A percentile compares a stretch with the other conserved stretches of the same genome.
phyloP scores from a whole-genome alignment of 1,284 basidiomycete genomes.

The Ceratobasidium sp. region DNA sequence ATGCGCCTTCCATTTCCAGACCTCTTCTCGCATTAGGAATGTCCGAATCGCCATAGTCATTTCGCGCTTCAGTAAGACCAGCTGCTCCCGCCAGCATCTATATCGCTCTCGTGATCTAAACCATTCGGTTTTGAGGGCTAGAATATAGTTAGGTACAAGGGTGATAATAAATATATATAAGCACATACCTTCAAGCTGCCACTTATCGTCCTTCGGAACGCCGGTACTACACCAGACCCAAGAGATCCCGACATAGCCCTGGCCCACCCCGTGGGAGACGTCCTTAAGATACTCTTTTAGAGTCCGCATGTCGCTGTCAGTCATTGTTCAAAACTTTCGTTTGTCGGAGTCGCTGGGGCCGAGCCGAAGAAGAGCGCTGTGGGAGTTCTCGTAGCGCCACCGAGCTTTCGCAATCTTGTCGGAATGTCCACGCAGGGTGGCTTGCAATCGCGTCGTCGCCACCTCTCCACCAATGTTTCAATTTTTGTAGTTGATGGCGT shows the following conservation, averaged over 20 bases:
- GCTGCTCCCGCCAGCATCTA: constrained; percentile 21
- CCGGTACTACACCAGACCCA: constrained; percentile 18
- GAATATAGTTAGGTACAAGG: neutral
- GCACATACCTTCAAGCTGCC: constrained; percentile 16
- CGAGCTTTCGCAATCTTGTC: neutral
- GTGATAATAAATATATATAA: neutral
- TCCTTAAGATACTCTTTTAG: neutral
- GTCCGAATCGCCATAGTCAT: constrained; percentile 4
- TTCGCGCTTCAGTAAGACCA: constrained; percentile 15
- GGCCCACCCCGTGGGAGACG: neutral
- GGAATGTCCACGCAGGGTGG: neutral
- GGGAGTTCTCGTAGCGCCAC: constrained; percentile 3
- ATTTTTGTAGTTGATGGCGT: constrained; percentile 2
- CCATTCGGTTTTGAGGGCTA: constrained; percentile 22
- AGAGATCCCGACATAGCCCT: neutral
- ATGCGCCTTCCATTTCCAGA: constrained; percentile 4
- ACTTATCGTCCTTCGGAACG: neutral
- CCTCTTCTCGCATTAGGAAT: neutral
- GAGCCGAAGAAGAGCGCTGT: neutral
- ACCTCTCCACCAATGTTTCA: constrained; percentile 4
- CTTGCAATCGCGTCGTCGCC: neutral
- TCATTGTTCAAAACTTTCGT: neutral
- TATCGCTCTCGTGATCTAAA: constrained; percentile 27
- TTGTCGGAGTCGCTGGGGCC: neutral
- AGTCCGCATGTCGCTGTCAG: neutral